A percentile compares a stretch with the other conserved stretches of the same genome.
Evolutionary conservation across 2,329 filamentous ascomycete genomes (phyloP).

Genomic region (Remersonia thermophila): DNA sequence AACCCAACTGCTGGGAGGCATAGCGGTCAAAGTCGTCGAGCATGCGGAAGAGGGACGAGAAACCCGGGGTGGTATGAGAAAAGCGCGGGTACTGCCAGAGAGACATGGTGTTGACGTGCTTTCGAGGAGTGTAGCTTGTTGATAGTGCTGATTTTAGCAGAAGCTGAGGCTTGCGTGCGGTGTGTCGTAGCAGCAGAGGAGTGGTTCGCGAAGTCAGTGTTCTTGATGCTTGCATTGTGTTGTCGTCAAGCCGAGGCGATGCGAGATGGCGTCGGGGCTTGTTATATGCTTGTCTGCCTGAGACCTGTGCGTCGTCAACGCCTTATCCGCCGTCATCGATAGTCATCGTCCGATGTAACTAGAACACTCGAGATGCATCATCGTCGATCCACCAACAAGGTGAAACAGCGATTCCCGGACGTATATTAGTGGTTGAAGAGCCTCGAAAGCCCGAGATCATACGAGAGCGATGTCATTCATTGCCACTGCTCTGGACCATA

Average conservation of each 20-base stretch:
- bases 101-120: constrained; percentile 10
- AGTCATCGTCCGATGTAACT: too few relatives aligned
- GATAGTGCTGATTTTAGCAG: background rate
- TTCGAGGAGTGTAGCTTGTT: background rate
- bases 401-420: too few relatives aligned
- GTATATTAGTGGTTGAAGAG: too few relatives aligned
- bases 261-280: background rate
- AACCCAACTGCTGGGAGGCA: constrained; percentile 25
- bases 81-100: constrained; percentile 10
- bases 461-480: too few relatives aligned
- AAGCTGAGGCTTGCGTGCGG: too few relatives aligned
- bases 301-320: too few relatives aligned
- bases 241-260: background rate
- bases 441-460: too few relatives aligned
- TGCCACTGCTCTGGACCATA: too few relatives aligned
- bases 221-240: constrained; percentile 4
- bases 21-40: constrained; percentile 53
- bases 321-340: too few relatives aligned
- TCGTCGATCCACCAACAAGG: too few relatives aligned
- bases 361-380: too few relatives aligned
- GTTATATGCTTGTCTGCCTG: background rate
- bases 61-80: constrained; percentile 7
- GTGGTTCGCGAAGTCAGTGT: background rate
- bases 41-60: constrained; percentile 50
- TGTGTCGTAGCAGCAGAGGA: background rate